These are phyloP conservation scores for Pythium oligandrum DNA, from an alignment of 352 stramenopile genomes.

Conservation along the genomic window DNA sequence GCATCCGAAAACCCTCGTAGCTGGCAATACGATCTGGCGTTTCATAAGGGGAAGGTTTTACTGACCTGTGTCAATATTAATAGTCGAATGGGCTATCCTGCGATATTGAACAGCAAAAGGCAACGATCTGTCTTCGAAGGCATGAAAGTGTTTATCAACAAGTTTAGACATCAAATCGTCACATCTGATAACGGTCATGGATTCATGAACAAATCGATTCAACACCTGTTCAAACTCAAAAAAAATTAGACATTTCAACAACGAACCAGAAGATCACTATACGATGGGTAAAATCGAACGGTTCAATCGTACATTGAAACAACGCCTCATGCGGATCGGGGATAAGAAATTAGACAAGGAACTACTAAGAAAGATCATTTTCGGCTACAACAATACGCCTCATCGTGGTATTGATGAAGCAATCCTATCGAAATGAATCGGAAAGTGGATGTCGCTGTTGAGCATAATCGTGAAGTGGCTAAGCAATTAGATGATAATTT, in stretches of 20 bases:
- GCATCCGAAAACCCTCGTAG: slow-evolving; percentile 19
- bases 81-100: slow-evolving; percentile 27
- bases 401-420: slow-evolving; percentile 16
- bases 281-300: slow-evolving; percentile 39
- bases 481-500: neutral
- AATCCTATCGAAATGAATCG: slow-evolving; percentile 20
- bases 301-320: slow-evolving; percentile 37
- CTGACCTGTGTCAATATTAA: slow-evolving; percentile 35
- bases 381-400: slow-evolving; percentile 40
- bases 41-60: slow-evolving; percentile 16
- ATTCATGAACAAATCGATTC: slow-evolving; percentile 27
- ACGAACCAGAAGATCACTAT: slow-evolving; percentile 28
- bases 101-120: slow-evolving; percentile 28
- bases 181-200: slow-evolving; percentile 33
- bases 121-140: slow-evolving; percentile 21
- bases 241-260: slow-evolving; percentile 35
- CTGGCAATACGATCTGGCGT: slow-evolving; percentile 27
- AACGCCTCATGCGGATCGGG: slow-evolving; percentile 22
- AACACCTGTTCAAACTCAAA: slow-evolving; percentile 26
- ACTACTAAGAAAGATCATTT: slow-evolving; percentile 22
- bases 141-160: slow-evolving; percentile 18
- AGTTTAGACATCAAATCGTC: slow-evolving; percentile 21
- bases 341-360: slow-evolving; percentile 1
- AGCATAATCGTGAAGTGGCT: slow-evolving; percentile 16
- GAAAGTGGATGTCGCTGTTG: slow-evolving; percentile 19